These are phyloP conservation scores for Oryza meyeriana DNA, from an alignment of 176 grass and related monocot species.

Conservation along the genomic window DNA sequence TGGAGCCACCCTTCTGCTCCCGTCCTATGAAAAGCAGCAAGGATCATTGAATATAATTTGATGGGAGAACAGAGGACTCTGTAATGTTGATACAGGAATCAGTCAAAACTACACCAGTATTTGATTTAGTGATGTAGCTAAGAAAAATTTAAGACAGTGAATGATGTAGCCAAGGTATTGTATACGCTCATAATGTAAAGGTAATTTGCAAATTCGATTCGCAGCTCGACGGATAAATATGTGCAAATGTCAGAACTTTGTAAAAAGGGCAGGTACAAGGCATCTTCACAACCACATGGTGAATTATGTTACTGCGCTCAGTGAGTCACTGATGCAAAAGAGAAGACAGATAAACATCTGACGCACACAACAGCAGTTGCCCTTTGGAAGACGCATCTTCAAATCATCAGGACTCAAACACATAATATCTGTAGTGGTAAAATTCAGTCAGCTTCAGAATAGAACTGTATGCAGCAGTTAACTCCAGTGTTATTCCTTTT, in stretches of 20 bases:
- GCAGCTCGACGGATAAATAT: neutral
- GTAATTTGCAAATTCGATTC: neutral
- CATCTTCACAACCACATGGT: neutral
- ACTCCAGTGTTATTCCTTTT: neutral
- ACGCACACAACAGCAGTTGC: no score
- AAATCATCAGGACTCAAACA: neutral
- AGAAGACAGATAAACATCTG: no score
- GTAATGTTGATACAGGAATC: neutral
- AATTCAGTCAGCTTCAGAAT: neutral
- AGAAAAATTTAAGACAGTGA: neutral
- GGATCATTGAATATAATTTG: neutral
- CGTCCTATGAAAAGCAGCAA: neutral
- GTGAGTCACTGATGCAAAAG: neutral
- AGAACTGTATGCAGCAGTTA: neutral
- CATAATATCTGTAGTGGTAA: neutral
- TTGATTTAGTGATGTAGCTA: neutral
- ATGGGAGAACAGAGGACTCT: neutral
- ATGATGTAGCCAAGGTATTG: neutral
- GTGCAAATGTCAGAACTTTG: neutral
- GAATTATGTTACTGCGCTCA: neutral
- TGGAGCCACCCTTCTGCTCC: neutral
- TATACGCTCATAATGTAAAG: neutral
- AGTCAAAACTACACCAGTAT: neutral
- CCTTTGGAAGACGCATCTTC: neutral
- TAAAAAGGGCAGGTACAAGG: neutral